Percentiles rank a stretch among this genome's conserved stretches.
Evolutionary conservation across 305 asterid genomes (phyloP).

Genomic region (Fraxinus xanthoxyloides): DNA sequence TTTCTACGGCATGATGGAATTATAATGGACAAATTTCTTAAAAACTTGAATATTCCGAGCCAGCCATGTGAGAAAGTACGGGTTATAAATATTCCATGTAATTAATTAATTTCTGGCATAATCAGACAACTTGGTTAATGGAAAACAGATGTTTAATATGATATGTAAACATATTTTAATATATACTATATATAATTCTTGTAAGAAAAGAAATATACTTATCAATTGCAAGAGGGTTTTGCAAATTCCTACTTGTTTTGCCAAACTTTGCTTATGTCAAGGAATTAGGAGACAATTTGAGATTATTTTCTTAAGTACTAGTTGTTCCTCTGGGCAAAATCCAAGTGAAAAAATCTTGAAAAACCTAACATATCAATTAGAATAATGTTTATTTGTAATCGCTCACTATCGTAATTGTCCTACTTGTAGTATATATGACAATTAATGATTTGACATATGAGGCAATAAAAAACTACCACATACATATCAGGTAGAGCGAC

Average conservation of each 20-base stretch:
- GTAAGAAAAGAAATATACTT: neutral
- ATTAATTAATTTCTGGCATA: no score
- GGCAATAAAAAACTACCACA: no score
- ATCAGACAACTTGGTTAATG: no score
- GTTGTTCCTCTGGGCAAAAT: neutral
- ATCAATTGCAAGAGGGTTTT: neutral
- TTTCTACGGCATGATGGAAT: neutral
- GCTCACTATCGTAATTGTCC: no score
- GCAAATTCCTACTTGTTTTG: no score
- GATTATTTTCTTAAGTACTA: neutral
- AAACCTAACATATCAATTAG: neutral
- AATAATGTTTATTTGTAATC: no score
- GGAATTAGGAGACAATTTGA: neutral
- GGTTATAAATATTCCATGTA: neutral
- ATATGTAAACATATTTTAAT: no score
- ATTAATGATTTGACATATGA: no score
- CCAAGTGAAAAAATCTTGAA: neutral
- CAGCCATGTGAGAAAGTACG: neutral
- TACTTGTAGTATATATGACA: no score
- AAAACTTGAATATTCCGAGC: neutral
- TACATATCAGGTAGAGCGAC: no score
- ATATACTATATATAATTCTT: no score
- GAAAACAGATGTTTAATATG: neutral
- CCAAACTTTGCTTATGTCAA: neutral
- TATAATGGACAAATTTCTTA: neutral